Conservation (phyloP, 2,329 filamentous ascomycete species). For the Aureobasidium sp. region DNA sequence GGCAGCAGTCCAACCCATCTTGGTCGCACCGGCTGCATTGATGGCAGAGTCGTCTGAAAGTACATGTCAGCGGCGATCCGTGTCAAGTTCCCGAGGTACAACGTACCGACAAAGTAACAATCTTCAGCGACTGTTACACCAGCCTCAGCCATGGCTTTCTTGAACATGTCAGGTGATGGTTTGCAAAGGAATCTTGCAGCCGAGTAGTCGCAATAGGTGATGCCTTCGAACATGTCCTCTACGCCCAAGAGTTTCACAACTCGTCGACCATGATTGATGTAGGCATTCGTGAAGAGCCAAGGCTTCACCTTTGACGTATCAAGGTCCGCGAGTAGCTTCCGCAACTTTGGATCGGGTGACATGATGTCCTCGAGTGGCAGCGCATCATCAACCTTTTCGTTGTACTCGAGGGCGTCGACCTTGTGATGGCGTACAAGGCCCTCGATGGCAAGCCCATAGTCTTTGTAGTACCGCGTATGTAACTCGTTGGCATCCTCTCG, state of each 20-base stretch:
- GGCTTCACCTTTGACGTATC: constrained; percentile 76
- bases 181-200: constrained; percentile 74
- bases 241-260: constrained; percentile 76
- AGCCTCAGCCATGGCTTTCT: constrained; percentile 82
- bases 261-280: constrained; percentile 75
- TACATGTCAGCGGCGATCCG: not conserved
- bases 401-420: constrained; percentile 93
- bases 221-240: constrained; percentile 85
- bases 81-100: not conserved
- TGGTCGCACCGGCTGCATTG: constrained; percentile 72
- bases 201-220: constrained; percentile 90
- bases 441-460: constrained; percentile 95
- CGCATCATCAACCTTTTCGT: constrained; percentile 88
- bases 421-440: constrained; percentile 89
- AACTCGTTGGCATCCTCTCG: constrained; percentile 75
- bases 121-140: constrained; percentile 59
- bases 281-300: constrained; percentile 97
- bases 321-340: constrained; percentile 70
- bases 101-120: constrained; percentile 89
- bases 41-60: constrained; percentile 70
- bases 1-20: constrained; percentile 76
- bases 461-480: constrained; percentile 87
- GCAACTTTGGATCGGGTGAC: constrained; percentile 66
- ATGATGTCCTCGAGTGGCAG: constrained; percentile 81
- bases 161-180: constrained; percentile 73